phyloP scores from a whole-genome alignment of 495 filamentous ascomycete genomes.

The Friedmanniomyces endolithicus region DNA sequence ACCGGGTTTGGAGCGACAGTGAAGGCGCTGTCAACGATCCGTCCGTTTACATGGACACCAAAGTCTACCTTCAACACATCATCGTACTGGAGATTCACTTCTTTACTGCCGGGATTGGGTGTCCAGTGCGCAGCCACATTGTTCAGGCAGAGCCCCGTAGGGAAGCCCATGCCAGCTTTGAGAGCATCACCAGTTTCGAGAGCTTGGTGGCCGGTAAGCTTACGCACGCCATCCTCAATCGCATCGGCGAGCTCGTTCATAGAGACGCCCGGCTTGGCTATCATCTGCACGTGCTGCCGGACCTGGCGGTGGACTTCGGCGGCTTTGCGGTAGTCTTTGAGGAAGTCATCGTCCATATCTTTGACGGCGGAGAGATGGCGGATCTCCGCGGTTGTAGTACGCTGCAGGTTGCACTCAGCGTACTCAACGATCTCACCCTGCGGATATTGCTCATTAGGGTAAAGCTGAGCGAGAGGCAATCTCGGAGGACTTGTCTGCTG shows the following conservation, averaged over 20 bases:
- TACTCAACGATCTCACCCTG: conserved; percentile 71
- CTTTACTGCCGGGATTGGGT: conserved; percentile 84
- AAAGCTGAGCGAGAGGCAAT: conserved; percentile 61
- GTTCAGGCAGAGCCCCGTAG: conserved; percentile 74
- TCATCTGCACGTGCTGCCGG: conserved; percentile 67
- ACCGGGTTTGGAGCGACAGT: conserved; percentile 76
- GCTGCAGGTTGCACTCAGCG: conserved; percentile 47
- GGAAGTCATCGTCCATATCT: conserved; percentile 51
- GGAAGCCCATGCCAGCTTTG: conserved; percentile 78
- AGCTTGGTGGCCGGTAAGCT: conserved; percentile 64
- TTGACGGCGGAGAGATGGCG: conserved; percentile 73
- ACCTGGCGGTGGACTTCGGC: conserved; percentile 84
- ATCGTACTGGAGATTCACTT: conserved; percentile 53
- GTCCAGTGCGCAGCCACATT: conserved; percentile 83
- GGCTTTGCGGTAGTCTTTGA: conserved; percentile 75
- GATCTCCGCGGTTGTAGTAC: conserved; percentile 79
- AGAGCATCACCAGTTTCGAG: conserved; percentile 67
- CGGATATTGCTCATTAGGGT: conserved; percentile 61
- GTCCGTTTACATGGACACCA: conserved; percentile 79
- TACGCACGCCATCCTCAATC: conserved; percentile 74
- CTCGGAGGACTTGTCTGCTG: conserved; percentile 66
- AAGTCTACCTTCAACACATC: conserved; percentile 94
- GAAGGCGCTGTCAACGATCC: conserved; percentile 88
- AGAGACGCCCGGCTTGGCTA: conserved; percentile 68
- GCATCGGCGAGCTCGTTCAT: conserved; percentile 73